Percentiles rank a stretch among this genome's conserved stretches.
These are phyloP conservation scores for Rhodotorula sp. DNA, from an alignment of 1,284 basidiomycete species.

Conservation along the genomic window DNA sequence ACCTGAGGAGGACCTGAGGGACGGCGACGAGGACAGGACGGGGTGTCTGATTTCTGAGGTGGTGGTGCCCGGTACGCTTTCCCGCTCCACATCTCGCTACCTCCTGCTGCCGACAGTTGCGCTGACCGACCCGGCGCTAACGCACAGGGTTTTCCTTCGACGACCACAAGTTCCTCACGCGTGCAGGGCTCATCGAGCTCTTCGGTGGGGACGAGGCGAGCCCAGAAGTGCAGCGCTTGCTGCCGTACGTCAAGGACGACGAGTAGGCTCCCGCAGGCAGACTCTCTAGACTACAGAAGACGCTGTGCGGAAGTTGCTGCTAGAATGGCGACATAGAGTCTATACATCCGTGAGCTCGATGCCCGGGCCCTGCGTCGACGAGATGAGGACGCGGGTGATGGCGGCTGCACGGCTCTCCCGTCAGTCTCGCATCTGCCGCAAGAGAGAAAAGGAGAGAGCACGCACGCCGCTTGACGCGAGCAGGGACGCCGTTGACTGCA, in stretches of 20 bases:
- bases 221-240: conserved; percentile 4
- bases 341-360: conserved; percentile 39
- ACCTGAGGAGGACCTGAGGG: conserved; percentile 53
- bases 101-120: not conserved
- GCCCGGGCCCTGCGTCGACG: conserved; percentile 41
- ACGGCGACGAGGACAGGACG: conserved; percentile 36
- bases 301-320: not conserved
- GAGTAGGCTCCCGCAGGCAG: not conserved
- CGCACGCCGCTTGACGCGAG: conserved; percentile 40
- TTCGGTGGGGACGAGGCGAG: conserved; percentile 45
- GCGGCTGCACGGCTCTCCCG: conserved; percentile 20
- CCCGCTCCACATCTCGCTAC: conserved; percentile 11
- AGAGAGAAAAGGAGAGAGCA: not conserved
- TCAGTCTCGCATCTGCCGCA: not conserved
- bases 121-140: not conserved
- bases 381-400: conserved; percentile 39
- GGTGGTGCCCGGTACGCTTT: conserved; percentile 45
- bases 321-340: not conserved
- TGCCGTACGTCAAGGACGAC: conserved; percentile 9
- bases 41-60: conserved; percentile 60
- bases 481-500: conserved; percentile 20
- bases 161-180: conserved; percentile 57
- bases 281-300: not conserved
- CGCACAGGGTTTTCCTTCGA: conserved; percentile 47
- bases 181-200: conserved; percentile 49